A percentile compares a stretch with the other conserved stretches of the same genome.
phyloP scores from a whole-genome alignment of 345 rosid genomes.

The Eucalyptus polybractea region DNA sequence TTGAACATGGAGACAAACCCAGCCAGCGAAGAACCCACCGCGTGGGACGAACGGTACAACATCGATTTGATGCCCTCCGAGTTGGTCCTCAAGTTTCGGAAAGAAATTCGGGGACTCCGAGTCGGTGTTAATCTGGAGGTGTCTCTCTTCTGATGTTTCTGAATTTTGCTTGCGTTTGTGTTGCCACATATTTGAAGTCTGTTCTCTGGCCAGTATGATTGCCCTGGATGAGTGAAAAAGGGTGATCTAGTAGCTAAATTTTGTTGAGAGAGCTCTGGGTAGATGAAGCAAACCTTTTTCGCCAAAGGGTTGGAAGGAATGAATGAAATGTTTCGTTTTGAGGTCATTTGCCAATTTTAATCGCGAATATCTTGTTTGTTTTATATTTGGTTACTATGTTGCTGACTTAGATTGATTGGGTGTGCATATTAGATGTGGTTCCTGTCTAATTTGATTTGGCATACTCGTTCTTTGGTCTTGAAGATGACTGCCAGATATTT shows the following conservation, averaged over 20 bases:
- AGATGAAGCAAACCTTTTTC: background rate
- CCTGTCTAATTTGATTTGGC: background rate
- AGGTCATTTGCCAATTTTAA: background rate
- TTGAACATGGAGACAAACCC: conserved; percentile 28
- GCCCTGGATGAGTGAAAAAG: background rate
- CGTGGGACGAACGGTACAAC: conserved; percentile 81
- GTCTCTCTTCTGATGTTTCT: background rate
- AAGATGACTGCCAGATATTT: background rate
- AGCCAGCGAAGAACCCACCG: conserved; percentile 43
- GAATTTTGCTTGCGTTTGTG: background rate
- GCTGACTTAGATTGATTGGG: background rate
- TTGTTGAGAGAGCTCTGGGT: background rate
- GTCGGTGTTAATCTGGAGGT: background rate
- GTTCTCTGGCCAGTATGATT: background rate
- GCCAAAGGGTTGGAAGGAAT: background rate
- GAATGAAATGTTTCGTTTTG: background rate
- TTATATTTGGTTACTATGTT: background rate
- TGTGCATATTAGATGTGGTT: background rate
- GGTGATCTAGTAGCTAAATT: background rate
- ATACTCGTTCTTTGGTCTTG: background rate
- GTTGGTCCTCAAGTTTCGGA: conserved; percentile 76
- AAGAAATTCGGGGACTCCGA: conserved; percentile 25
- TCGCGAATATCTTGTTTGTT: background rate
- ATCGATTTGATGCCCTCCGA: conserved; percentile 73
- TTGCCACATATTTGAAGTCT: background rate